Conservation (phyloP, 345 rosid species). For the Bruguiera gymnorhiza region DNA sequence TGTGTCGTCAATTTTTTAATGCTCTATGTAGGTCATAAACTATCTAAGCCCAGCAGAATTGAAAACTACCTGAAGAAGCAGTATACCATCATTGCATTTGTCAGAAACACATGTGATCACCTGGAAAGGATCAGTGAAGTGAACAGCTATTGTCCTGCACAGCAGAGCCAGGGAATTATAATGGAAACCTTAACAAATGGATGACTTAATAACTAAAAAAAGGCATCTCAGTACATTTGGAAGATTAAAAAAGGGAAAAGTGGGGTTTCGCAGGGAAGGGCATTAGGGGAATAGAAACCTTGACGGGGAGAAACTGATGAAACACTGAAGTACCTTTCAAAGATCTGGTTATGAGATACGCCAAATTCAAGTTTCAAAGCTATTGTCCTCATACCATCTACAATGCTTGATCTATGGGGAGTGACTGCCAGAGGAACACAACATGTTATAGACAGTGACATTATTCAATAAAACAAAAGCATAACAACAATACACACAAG, state of each 20-base stretch:
- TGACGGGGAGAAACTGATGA: slow-evolving; percentile 6
- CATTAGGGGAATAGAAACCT: slow-evolving; percentile 2
- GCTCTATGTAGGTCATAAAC: not conserved
- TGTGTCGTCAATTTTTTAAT: not conserved
- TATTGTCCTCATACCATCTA: slow-evolving; percentile 96
- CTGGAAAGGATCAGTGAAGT: slow-evolving; percentile 89
- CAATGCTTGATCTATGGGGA: slow-evolving; percentile 66
- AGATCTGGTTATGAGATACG: slow-evolving; percentile 76
- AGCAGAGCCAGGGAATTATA: slow-evolving; percentile 15
- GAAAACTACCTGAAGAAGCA: slow-evolving; percentile 73
- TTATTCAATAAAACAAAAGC: slow-evolving; percentile 13
- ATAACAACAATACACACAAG: slow-evolving; percentile 12
- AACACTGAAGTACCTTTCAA: slow-evolving; percentile 59
- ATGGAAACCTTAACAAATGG: not conserved
- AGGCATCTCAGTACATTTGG: not conserved
- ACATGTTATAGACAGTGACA: slow-evolving; percentile 18
- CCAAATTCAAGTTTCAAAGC: slow-evolving; percentile 97
- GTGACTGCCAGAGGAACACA: slow-evolving; percentile 44
- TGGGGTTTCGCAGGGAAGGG: too few relatives aligned
- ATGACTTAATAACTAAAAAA: not conserved
- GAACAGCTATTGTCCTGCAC: slow-evolving; percentile 87
- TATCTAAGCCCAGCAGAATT: not conserved
- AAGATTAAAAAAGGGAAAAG: not conserved
- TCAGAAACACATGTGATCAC: slow-evolving; percentile 77
- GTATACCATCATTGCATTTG: slow-evolving; percentile 76